Conservation (phyloP, 2,329 filamentous ascomycete genomes). For the Pseudofabraea citricarpa region DNA sequence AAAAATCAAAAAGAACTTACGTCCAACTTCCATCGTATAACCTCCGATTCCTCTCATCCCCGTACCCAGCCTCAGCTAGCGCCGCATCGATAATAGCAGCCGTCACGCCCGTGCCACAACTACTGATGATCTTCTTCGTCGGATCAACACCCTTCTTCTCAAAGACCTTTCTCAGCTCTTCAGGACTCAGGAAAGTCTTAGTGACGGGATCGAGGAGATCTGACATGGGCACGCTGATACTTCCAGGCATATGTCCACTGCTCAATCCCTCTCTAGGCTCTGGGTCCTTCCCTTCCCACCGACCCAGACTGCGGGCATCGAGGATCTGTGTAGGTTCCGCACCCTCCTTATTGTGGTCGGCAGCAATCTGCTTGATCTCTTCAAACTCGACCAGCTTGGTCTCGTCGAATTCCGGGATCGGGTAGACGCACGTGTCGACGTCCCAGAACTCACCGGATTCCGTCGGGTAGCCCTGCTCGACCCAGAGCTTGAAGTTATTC, state of each 20-base stretch:
- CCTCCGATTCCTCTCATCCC: conserved; percentile 59
- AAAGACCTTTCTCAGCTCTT: conserved; percentile 72
- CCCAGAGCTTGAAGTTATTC: conserved; percentile 96
- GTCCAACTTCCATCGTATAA: conserved; percentile 99
- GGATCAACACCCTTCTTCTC: conserved; percentile 75
- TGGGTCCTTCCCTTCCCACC: conserved; percentile 77
- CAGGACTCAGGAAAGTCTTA: conserved; percentile 70
- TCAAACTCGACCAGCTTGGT: conserved; percentile 75
- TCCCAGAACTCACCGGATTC: conserved; percentile 73
- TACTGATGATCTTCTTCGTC: conserved; percentile 75
- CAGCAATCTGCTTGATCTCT: conserved; percentile 71
- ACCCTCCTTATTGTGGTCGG: conserved; percentile 76
- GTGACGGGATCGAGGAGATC: conserved; percentile 77
- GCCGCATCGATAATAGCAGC: conserved; percentile 88
- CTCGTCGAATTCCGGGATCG: conserved; percentile 52
- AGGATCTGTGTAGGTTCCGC: conserved; percentile 80
- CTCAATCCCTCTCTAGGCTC: conserved; percentile 83
- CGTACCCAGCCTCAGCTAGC: conserved; percentile 72
- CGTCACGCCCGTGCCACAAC: conserved; percentile 91
- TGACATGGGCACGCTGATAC: conserved; percentile 75
- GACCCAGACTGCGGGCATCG: conserved; percentile 75
- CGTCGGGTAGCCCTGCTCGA: conserved; percentile 74
- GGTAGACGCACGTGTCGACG: conserved; percentile 60
- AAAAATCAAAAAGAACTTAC: too few relatives aligned
- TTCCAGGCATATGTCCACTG: conserved; percentile 88